phyloP scores from a whole-genome alignment of 202 grass and related monocot species.

The Brachypodium distachyon region DNA sequence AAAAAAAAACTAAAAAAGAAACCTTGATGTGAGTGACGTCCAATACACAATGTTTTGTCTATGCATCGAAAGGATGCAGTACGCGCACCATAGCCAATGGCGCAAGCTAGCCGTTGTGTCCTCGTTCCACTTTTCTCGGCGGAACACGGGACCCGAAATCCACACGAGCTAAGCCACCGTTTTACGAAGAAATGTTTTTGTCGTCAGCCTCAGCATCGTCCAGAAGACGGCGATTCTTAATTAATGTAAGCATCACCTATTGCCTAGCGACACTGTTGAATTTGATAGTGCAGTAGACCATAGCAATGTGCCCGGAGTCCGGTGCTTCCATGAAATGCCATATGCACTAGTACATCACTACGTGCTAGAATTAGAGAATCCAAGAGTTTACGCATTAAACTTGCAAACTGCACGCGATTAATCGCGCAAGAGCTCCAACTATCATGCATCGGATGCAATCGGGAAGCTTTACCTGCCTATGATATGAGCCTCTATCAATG shows the following conservation, averaged over 20 bases:
- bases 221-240: background rate
- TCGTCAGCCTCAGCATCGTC: conserved; percentile 21
- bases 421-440: background rate
- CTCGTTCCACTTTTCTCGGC: conserved; percentile 30
- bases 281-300: background rate
- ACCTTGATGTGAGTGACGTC: background rate
- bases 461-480: background rate
- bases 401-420: background rate
- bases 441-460: background rate
- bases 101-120: conserved; percentile 37
- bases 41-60: background rate
- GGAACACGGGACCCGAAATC: conserved; percentile 26
- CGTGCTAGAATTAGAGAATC: background rate
- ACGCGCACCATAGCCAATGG: background rate
- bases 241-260: background rate
- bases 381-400: too few species aligned
- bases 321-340: background rate
- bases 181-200: conserved; percentile 10
- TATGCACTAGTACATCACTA: background rate
- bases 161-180: background rate
- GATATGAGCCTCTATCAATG: too few species aligned
- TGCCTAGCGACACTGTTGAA: background rate
- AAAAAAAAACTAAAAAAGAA: background rate
- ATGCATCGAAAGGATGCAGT: background rate
- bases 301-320: background rate